These are phyloP conservation scores for Aspergillus conjunctus DNA, from an alignment of 495 filamentous ascomycete genomes.

Conservation along the genomic window DNA sequence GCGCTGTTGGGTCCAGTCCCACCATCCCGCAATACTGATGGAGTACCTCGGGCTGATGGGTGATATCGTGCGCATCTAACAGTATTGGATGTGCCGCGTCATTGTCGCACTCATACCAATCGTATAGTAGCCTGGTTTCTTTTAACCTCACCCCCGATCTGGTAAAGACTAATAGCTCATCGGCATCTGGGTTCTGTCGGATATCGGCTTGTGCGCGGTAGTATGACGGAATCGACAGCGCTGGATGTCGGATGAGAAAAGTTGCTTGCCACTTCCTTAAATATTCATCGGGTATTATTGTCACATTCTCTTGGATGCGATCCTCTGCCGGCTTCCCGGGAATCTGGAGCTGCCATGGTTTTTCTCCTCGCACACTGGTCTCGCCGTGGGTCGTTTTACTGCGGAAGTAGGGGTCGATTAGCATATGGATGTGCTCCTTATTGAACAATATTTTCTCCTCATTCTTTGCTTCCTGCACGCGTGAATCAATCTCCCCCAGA, in stretches of 20 bases:
- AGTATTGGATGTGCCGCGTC: constrained; percentile 25
- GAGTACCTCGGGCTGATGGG: constrained; percentile 27
- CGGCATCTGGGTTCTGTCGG: neutral
- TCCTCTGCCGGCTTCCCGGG: neutral
- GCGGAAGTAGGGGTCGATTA: constrained; percentile 4
- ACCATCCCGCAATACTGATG: constrained; percentile 27
- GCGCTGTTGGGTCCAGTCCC: constrained; percentile 27
- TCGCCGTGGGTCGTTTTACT: constrained; percentile 8
- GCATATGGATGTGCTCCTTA: constrained; percentile 5
- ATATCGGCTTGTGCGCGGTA: constrained; percentile 28
- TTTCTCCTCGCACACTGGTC: constrained; percentile 3
- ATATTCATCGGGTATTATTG: constrained; percentile 32
- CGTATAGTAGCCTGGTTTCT: constrained; percentile 28
- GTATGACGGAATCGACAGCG: constrained; percentile 31
- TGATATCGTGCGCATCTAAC: constrained; percentile 41
- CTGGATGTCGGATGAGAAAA: constrained; percentile 41
- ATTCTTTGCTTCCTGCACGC: neutral
- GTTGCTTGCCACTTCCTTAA: constrained; percentile 32
- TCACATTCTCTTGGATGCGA: constrained; percentile 24
- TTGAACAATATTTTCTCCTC: constrained; percentile 1
- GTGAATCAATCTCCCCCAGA: neutral
- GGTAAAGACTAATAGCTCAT: neutral
- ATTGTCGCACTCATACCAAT: constrained; percentile 25
- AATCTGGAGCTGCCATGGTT: constrained; percentile 1
- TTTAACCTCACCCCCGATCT: constrained; percentile 18